Conservation (phyloP, 2,329 filamentous ascomycete genomes). For the Aspergillus udagawae region DNA sequence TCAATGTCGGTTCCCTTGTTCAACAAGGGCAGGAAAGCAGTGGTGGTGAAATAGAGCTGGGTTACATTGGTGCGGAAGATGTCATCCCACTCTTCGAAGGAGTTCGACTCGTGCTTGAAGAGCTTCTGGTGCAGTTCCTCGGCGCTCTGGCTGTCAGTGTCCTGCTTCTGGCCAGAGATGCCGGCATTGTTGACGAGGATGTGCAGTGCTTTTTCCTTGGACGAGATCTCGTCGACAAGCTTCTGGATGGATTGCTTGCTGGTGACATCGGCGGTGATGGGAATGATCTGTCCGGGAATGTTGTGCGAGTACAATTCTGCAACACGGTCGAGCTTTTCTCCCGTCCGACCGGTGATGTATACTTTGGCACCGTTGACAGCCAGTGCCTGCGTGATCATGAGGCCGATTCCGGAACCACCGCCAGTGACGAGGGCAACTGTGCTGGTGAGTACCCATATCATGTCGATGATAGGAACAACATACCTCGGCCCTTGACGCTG, state of each 20-base stretch:
- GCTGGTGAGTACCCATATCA: slow-evolving; percentile 1
- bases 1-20: slow-evolving; percentile 62
- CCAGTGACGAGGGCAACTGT: slow-evolving; percentile 57
- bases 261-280: slow-evolving; percentile 59
- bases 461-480: background rate
- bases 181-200: slow-evolving; percentile 70
- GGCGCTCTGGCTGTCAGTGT: slow-evolving; percentile 52
- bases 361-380: slow-evolving; percentile 59
- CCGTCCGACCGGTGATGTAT: slow-evolving; percentile 55
- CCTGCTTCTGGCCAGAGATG: slow-evolving; percentile 54
- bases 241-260: slow-evolving; percentile 58
- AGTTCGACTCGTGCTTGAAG: slow-evolving; percentile 59
- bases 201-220: slow-evolving; percentile 62
- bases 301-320: slow-evolving; percentile 42
- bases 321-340: slow-evolving; percentile 34
- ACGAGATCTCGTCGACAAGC: slow-evolving; percentile 55
- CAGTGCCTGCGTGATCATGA: slow-evolving; percentile 59
- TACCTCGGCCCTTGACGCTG: slow-evolving; percentile 48
- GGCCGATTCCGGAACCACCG: slow-evolving; percentile 60
- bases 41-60: slow-evolving; percentile 69
- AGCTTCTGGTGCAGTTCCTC: slow-evolving; percentile 53
- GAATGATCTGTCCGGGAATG: slow-evolving; percentile 55
- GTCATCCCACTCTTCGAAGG: slow-evolving; percentile 66
- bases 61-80: slow-evolving; percentile 73
- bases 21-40: slow-evolving; percentile 67